phyloP scores from a whole-genome alignment of 129 eudicot species.

The Solidago caesia region DNA sequence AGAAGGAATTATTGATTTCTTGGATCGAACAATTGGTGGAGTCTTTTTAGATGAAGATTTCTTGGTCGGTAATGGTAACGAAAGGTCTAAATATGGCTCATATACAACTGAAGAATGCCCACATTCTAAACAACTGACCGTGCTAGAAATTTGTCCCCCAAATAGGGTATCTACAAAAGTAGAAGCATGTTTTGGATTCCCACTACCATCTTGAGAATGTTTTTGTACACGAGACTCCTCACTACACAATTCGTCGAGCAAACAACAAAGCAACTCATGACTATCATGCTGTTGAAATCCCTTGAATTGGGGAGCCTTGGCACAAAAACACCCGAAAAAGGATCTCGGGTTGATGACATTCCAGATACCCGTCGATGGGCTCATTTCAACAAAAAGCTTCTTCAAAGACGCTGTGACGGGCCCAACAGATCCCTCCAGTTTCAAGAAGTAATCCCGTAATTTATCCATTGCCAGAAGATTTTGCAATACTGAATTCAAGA shows the following conservation, averaged over 20 bases:
- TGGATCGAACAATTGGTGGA: constrained; percentile 46
- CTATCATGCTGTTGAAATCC: constrained; percentile 96
- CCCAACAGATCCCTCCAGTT: constrained; percentile 58
- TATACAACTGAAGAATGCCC: constrained; percentile 74
- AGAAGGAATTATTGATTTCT: constrained; percentile 64
- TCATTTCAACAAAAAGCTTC: constrained; percentile 60
- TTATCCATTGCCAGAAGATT: constrained; percentile 68
- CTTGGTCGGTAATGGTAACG: constrained; percentile 80
- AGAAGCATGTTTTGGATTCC: constrained; percentile 31
- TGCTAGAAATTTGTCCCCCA: constrained; percentile 86
- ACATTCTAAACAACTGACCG: constrained; percentile 84
- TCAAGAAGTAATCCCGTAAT: constrained; percentile 49
- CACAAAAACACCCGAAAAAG: constrained; percentile 63
- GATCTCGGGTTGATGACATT: constrained; percentile 66
- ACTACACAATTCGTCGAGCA: constrained; percentile 79
- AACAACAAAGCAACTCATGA: constrained; percentile 89
- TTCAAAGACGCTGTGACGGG: constrained; percentile 69
- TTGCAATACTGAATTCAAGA: constrained; percentile 84
- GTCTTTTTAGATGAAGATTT: constrained; percentile 56
- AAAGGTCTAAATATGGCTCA: constrained; percentile 91
- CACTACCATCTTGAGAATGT: constrained; percentile 35
- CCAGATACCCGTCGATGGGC: constrained; percentile 40
- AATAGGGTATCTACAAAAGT: constrained; percentile 81
- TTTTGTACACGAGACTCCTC: constrained; percentile 62
- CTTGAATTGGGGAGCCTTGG: constrained; percentile 87